phyloP scores from a whole-genome alignment of 129 eudicot species.

The Heracleum sosnowskyi region DNA sequence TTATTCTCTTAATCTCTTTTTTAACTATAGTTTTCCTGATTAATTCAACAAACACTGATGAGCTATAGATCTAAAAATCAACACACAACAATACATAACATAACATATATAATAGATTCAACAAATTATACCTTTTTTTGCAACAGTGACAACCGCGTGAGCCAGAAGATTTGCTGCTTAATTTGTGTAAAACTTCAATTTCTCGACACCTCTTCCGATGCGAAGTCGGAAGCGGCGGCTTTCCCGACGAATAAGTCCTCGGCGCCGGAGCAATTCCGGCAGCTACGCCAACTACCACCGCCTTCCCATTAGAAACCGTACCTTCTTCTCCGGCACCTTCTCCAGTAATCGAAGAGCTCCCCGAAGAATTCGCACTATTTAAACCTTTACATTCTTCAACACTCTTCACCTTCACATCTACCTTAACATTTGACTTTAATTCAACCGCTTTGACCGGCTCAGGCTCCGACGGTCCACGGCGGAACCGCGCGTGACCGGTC shows the following conservation, averaged over 20 bases:
- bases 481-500: slow-evolving; percentile 79
- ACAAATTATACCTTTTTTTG: slow-evolving; percentile 5
- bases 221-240: slow-evolving; percentile 30
- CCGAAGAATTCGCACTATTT: slow-evolving; percentile 39
- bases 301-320: slow-evolving; percentile 64
- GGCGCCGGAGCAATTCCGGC: slow-evolving; percentile 29
- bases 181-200: not conserved
- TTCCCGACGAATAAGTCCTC: slow-evolving; percentile 41
- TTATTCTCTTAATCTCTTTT: slow-evolving; percentile 38
- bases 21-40: slow-evolving; percentile 47
- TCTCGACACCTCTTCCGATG: slow-evolving; percentile 10
- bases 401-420: not conserved
- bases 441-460: not conserved
- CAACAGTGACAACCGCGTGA: slow-evolving; percentile 12
- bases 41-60: not conserved
- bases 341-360: slow-evolving; percentile 53
- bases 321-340: slow-evolving; percentile 30
- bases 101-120: not conserved
- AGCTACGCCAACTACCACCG: slow-evolving; percentile 18
- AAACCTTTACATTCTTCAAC: slow-evolving; percentile 18
- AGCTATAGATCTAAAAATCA: too few relatives aligned
- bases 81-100: not conserved
- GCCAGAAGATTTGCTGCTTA: not conserved
- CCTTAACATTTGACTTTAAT: not conserved
- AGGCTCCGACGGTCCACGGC: slow-evolving; percentile 38